Base-by-base conservation (phyloP, 768 basidiomycete genomes). In the Gautieria morchelliformis region DNA sequence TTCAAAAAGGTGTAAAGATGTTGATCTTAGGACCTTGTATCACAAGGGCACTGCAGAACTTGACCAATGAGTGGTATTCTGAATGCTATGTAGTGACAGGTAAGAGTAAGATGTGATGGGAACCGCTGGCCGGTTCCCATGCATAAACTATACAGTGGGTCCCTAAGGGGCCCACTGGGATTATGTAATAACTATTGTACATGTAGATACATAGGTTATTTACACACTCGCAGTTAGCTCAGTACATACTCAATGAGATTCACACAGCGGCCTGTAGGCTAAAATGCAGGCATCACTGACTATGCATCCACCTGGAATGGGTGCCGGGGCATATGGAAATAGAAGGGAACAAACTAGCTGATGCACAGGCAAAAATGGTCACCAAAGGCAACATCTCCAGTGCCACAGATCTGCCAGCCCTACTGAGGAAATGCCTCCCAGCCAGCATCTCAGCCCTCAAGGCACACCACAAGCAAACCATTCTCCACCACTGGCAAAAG, bases 341-440 rank as follows among this genome's bases (percentile, higher is more conserved):
- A 58, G 24, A 46, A 55, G 59, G 35, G 46, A 59, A 64, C 35
- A 58, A 69, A 50, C 15, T 33, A 47, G 59, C 47, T 4, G 68
- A 72, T 45, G 39, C 53, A 32, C 64, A 63, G n/a, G 70, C 69
- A 0, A 69, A 62, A 32, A 46, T 52, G 6, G 65, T 62, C 9
- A 61, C 49, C 20, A 27, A 51, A 51, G 49, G 49, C 9, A 12
- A 7, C 20, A 7, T 7, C 49, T 27, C 49, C n/a, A n/a, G n/a
- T n/a, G 15, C 20, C 49, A 40, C 39, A 40, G 39, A 40, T 17
- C 9, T 40, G 9, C 39, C 39, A 9, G 9, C 17, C 39, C 39
- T 40, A 9, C 39, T 40, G 9, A 9, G 17, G 9, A 9, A 17
- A 9, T 17, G 39, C 9, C 39, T 40, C 39, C 39, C 39, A 9